Percentiles rank a stretch among this genome's conserved stretches.
Evolutionary conservation across 2,329 filamentous ascomycete genomes (phyloP).

Genomic region (Trichoderma sp.): DNA sequence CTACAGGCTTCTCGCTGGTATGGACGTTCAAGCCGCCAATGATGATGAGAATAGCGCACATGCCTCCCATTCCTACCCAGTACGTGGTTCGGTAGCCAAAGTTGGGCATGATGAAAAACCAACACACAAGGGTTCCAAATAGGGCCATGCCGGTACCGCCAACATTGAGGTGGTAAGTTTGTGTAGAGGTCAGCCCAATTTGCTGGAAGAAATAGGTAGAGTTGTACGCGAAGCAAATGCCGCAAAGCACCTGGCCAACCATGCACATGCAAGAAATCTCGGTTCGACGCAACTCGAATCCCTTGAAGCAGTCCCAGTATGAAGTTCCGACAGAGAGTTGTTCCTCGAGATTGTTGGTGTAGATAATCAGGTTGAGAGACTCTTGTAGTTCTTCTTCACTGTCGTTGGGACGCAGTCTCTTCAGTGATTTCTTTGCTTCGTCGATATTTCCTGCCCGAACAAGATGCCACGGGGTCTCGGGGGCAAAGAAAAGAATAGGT

Average conservation of each 20-base stretch:
- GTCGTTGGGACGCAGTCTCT: slow-evolving; percentile 33
- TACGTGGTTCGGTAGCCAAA: slow-evolving; percentile 50
- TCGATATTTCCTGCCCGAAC: slow-evolving; percentile 40
- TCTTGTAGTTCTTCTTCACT: slow-evolving; percentile 17
- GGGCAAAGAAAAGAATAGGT: slow-evolving; percentile 44
- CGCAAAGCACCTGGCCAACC: slow-evolving; percentile 19
- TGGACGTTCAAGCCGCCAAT: slow-evolving; percentile 47
- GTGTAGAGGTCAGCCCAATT: slow-evolving; percentile 36
- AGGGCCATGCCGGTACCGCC: slow-evolving; percentile 44
- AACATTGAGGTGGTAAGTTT: slow-evolving; percentile 41
- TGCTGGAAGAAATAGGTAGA: slow-evolving; percentile 44
- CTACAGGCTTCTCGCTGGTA: slow-evolving; percentile 30
- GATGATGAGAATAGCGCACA: slow-evolving; percentile 43
- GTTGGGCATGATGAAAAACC: slow-evolving; percentile 43
- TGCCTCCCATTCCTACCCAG: slow-evolving; percentile 45
- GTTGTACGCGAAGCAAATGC: slow-evolving; percentile 38
- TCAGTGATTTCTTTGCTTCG: slow-evolving; percentile 39
- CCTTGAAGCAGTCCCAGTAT: slow-evolving; percentile 49
- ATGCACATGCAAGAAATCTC: slow-evolving; percentile 46
- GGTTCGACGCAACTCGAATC: slow-evolving; percentile 51
- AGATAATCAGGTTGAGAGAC: slow-evolving; percentile 43
- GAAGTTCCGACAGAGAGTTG: slow-evolving; percentile 39
- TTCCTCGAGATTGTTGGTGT: slow-evolving; percentile 46
- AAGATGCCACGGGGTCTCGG: slow-evolving; percentile 49
- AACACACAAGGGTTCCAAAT: slow-evolving; percentile 48